Evolutionary conservation across 768 basidiomycete species (phyloP), one percentile per base, ranked within the genome.

Genomic region (Mycena galopus): DNA sequence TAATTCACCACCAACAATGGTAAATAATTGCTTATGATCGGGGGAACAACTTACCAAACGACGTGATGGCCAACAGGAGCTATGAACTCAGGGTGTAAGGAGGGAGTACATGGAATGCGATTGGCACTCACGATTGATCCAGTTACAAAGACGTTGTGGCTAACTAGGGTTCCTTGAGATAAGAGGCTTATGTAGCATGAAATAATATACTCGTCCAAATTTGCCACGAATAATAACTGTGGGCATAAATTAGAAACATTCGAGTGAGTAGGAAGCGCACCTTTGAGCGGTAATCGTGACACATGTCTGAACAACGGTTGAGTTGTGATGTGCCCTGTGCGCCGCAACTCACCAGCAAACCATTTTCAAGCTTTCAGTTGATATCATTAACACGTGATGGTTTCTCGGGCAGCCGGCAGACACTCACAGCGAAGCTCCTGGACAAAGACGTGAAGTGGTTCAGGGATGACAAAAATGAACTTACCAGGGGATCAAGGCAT

Each of bases 351-450:
- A 72, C 71, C 23, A 66, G 30, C 16, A 72, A n/a, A 25, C 71
- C 71, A 50, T 72, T 72, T 30, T 61, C 65, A 11, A 72, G 65
- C 71, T 72, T 17, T 6, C 25, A n/a, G 44, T n/a, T 56, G n/a
- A n/a, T n/a, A n/a, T n/a, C n/a, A n/a, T n/a, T n/a, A n/a, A n/a
- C n/a, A n/a, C n/a, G n/a, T n/a, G n/a, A n/a, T n/a, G n/a, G n/a
- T n/a, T n/a, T n/a, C n/a, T 30, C 6, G 37, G n/a, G 47, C 21
- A 23, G 19, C 11, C 1, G 11, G 14, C 14, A 61, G 33, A 17
- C 2, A 62, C 65, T 63, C 55, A 67, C 71, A 17, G 71, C 71
- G 39, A 72, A 72, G 47, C 71, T 72, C 71, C 71, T 72, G 53
- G 47, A 44, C 44, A 1, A n/a, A 19, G 33, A 27, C 29, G 67